Evolutionary conservation across 2,329 filamentous ascomycete species (phyloP), one percentile per base, ranked within the genome.

Genomic region (Tolypocladium pustulatum): DNA sequence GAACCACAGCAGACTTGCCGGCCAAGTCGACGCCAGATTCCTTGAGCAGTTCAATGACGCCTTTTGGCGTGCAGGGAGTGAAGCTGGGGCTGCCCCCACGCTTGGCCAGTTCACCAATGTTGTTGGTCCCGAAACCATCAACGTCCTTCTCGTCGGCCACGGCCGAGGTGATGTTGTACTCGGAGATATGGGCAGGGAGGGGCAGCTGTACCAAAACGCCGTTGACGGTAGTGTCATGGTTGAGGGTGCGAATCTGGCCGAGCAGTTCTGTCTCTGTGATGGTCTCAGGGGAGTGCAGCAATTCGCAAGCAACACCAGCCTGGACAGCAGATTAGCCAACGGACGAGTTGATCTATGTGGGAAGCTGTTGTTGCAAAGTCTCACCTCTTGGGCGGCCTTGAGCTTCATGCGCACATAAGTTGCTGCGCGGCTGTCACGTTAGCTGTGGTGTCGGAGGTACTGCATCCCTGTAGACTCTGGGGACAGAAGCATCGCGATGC

Each of bases 351-450:
- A 43, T 54, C 30, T 53, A 3, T 38, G 56, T 30, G 55, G 10
- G 20, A 17, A n/a, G n/a, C n/a, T 27, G 46, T 40, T 38, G 56
- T 63, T 58, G 64, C 22, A 27, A 17, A 34, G n/a, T 36, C 57
- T 66, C 78, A 91, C 89, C 82, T 97, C 94, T 72, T 90, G 81
- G 60, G 94, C 94, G 65, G 94, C 94, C 82, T 97, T 99, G 70
- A 97, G 79, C 80, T 99, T 99, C 94, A 99, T 99, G 77, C 92
- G 92, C 76, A 99, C 93, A 89, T 99, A 99, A 57, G 93, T 97
- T 69, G 87, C 89, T 93, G 60, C 63, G 66, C 72, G 66, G 73
- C 69, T 72, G 72, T 54, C 40, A 41, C 25, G 57, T 57, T 15
- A 58, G 59, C 43, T 54, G 30, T 5, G 17, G 55, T 9, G n/a